Base-by-base conservation (phyloP, 352 stramenopile species). In the Phytophthora cajani region DNA sequence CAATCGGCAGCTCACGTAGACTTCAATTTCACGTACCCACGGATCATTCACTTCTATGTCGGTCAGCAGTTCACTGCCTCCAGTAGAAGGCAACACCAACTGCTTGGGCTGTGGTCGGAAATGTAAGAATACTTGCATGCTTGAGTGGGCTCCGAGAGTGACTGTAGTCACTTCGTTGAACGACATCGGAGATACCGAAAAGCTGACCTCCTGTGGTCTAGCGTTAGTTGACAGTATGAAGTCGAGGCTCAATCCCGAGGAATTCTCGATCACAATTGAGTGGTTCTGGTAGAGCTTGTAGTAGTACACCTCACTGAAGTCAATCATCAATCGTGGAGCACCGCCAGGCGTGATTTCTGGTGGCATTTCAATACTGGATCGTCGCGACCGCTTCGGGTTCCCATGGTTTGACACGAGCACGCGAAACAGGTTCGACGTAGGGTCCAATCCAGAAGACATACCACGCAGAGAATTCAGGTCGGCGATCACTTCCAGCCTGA, bases 201-300 rank as follows among this genome's bases (percentile, higher is more conserved):
- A 96, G 42, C 82, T 91, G 38, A 95, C 80, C 69, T 96, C 89
- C 51, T 91, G 85, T 2, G 85, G 83, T 27, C 83, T 81, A 3
- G 87, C 87, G 56, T 91, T 96, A 51, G 84, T 96, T 46, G 86
- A 94, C 25, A 96, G 71, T 58, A 93, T 95, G 62, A 96, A 96
- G 62, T 96, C 89, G 17, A 96, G 79, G 40, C 77, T 88, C 67
- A 96, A 68, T n/a, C 84, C 82, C 23, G 87, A 95, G 23, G 87
- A 89, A 52, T 96, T 96, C 61, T 96, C 89, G 19, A 96, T 89
- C 69, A 96, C 84, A 36, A 96, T 92, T 33, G 89, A 96, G 77
- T 96, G 89, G 55, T 96, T 96, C 63, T 95, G 89, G 57, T 96
- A 96, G 3, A 95, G 66, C 63, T 96, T 95, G 82, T 95, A 80